Evolutionary conservation across 2,329 filamentous ascomycete species (phyloP).

Genomic region (Penicillium sp.): DNA sequence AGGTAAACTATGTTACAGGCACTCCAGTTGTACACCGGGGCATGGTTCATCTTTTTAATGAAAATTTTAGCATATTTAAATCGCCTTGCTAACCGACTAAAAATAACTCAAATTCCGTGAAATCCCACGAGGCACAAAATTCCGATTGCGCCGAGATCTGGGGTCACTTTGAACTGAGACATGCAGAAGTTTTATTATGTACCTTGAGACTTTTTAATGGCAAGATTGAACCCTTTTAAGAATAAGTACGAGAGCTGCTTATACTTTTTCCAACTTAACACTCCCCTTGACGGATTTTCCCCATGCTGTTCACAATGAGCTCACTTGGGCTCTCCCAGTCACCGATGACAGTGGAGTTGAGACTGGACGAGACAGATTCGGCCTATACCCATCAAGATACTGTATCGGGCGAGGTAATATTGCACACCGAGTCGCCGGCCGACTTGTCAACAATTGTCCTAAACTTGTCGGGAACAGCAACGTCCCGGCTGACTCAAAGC

Average conservation of each 20-base stretch:
- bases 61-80: not conserved
- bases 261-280: not conserved
- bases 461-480: constrained; percentile 15
- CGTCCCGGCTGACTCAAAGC: constrained; percentile 12
- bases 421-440: constrained; percentile 9
- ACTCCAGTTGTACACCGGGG: not conserved
- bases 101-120: not conserved
- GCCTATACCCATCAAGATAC: constrained; percentile 13
- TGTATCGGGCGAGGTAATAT: constrained; percentile 18
- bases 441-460: constrained; percentile 17
- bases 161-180: constrained; percentile 3
- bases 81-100: not conserved
- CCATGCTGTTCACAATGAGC: not conserved
- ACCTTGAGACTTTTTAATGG: not conserved
- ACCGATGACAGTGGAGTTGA: constrained; percentile 2
- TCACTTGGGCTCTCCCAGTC: not conserved
- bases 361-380: not conserved
- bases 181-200: not conserved
- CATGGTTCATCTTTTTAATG: not conserved
- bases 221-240: not conserved
- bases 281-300: too few relatives aligned
- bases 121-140: not conserved
- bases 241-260: not conserved
- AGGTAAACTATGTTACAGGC: not conserved
- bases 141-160: constrained; percentile 1